Percentiles rank a stretch among this genome's conserved stretches.
Evolutionary conservation across 352 stramenopile genomes (phyloP).

Genomic region (Phytophthora fragariae): DNA sequence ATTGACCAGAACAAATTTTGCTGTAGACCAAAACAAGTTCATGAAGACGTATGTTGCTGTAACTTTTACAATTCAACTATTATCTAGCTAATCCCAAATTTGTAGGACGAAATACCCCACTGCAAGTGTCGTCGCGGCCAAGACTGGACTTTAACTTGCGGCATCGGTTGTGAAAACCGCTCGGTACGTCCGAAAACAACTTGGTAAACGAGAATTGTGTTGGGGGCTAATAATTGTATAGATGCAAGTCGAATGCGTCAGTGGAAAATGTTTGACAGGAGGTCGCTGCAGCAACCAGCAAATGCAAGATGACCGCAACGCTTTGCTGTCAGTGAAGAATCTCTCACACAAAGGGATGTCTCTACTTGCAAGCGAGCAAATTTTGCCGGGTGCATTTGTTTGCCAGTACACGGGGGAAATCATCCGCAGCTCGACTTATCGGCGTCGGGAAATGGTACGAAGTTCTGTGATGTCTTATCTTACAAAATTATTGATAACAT

Average conservation of each 20-base stretch:
- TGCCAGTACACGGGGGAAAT: too few relatives aligned
- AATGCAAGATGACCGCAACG: conserved; percentile 6
- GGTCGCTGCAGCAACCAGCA: conserved; percentile 20
- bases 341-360: conserved; percentile 14
- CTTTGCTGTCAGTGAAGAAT: conserved; percentile 5
- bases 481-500: too few relatives aligned
- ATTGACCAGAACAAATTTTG: not conserved
- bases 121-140: conserved; percentile 5
- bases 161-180: conserved; percentile 13
- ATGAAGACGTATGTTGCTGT: conserved; percentile 8
- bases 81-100: not conserved
- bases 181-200: not conserved
- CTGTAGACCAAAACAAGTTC: not conserved
- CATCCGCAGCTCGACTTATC: too few relatives aligned
- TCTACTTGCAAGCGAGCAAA: not conserved
- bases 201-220: not conserved
- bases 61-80: not conserved
- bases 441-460: too few relatives aligned
- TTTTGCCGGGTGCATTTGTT: conserved; percentile 8
- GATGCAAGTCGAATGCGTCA: conserved; percentile 24
- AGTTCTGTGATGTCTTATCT: too few relatives aligned
- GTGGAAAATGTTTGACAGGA: conserved; percentile 1
- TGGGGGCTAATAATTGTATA: not conserved
- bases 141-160: conserved; percentile 1
- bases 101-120: conserved; percentile 11